phyloP scores from a whole-genome alignment of 2,329 filamentous ascomycete species.

The Chaetoscypha palmicola region DNA sequence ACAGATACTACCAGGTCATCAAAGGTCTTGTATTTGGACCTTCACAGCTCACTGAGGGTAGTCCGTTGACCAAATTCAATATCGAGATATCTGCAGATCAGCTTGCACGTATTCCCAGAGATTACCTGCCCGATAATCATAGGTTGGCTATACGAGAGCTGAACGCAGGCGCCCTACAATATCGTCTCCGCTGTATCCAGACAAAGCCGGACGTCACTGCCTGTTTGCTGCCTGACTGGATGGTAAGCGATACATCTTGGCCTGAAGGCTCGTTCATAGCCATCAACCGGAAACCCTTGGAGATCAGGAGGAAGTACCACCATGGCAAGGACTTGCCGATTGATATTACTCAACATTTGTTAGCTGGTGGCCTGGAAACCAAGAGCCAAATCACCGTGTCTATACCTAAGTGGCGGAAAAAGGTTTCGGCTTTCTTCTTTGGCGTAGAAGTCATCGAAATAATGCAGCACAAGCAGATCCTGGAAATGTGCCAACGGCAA shows the following conservation, averaged over 20 bases:
- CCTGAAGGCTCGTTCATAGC: constrained; percentile 61
- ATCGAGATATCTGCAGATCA: constrained; percentile 26
- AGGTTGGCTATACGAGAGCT: constrained; percentile 31
- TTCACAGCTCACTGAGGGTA: constrained; percentile 20
- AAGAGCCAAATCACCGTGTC: constrained; percentile 20
- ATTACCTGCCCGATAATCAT: constrained; percentile 15
- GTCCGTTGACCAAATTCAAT: constrained; percentile 31
- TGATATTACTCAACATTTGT: constrained; percentile 56
- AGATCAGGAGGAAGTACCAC: constrained; percentile 59
- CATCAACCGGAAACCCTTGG: constrained; percentile 55
- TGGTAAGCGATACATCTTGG: constrained; percentile 59
- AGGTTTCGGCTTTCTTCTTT: constrained; percentile 46
- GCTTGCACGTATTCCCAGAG: constrained; percentile 21
- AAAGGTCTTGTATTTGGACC: constrained; percentile 45
- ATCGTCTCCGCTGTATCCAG: constrained; percentile 62
- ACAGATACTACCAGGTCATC: constrained; percentile 48
- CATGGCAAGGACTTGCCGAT: constrained; percentile 69
- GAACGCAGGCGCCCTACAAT: constrained; percentile 48
- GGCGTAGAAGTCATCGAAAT: constrained; percentile 66
- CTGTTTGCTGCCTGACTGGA: constrained; percentile 47
- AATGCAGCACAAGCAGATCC: constrained; percentile 37
- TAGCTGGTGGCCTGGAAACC: constrained; percentile 7
- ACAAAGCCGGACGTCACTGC: constrained; percentile 26
- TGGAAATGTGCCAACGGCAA: constrained; percentile 35
- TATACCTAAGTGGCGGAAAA: constrained; percentile 23